Percentiles rank a stretch among this genome's conserved stretches.
These are phyloP conservation scores for Botrytis medusae DNA, from an alignment of 2,329 filamentous ascomycete species.

Conservation along the genomic window DNA sequence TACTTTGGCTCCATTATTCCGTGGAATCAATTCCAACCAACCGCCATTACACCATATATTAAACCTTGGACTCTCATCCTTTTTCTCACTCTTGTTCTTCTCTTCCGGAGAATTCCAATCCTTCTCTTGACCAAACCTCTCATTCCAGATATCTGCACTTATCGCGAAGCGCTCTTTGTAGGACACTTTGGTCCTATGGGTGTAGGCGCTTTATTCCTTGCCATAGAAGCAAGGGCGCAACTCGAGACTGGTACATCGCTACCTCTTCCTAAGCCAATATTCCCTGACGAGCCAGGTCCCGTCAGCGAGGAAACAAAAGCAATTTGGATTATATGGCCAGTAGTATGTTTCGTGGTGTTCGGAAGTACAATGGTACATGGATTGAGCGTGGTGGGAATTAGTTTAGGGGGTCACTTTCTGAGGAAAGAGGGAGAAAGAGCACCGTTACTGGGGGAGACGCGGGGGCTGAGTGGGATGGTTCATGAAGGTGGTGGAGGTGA, in stretches of 20 bases:
- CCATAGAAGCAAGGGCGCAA: conserved; percentile 54
- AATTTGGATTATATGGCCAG: conserved; percentile 51
- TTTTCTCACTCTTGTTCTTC: conserved; percentile 49
- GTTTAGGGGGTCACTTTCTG: conserved; percentile 48
- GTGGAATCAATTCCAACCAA: conserved; percentile 46
- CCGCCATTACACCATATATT: conserved; percentile 43
- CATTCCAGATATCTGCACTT: conserved; percentile 50
- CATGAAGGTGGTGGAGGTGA: conserved; percentile 43
- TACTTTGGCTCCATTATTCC: conserved; percentile 57
- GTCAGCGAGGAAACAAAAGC: conserved; percentile 41
- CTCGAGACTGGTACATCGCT: conserved; percentile 50
- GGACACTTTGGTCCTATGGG: conserved; percentile 60
- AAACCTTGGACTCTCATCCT: conserved; percentile 46
- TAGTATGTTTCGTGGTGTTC: conserved; percentile 55
- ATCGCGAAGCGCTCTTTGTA: conserved; percentile 53
- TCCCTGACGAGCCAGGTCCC: conserved; percentile 34
- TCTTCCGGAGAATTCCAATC: conserved; percentile 53
- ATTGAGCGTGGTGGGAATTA: conserved; percentile 51
- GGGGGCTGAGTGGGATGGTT: conserved; percentile 51
- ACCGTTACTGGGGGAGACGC: conserved; percentile 51
- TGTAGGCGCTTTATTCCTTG: conserved; percentile 55
- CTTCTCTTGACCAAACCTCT: conserved; percentile 49
- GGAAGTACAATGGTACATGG: conserved; percentile 56
- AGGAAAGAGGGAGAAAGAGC: conserved; percentile 49
- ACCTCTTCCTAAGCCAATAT: conserved; percentile 46